Base-by-base conservation (phyloP, 1,284 basidiomycete species). In the Sphaerobolus stellatus region DNA sequence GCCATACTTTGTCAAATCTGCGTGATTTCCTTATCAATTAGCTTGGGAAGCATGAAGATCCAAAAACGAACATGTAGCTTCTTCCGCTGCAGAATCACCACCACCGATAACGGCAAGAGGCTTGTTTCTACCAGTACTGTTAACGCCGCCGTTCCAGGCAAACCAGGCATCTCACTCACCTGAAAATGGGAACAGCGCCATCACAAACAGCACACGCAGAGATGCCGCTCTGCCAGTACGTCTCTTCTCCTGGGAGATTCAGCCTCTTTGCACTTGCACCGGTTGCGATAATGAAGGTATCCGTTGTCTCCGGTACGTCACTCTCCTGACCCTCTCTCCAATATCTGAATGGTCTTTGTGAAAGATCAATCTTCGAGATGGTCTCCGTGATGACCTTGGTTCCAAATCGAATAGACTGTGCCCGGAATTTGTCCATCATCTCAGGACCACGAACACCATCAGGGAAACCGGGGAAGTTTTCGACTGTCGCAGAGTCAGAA, bases 361-460 rank as follows among this genome's bases (percentile, higher is more conserved):
- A 94, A 45, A 99, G 83, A 73, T 99, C 96, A 60, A 99, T 86
- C 71, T 92, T 93, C 50, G 92, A 89, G 48, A 99, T 88, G 11
- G 97, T 99, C 78, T 98, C 97, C 31, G 96, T 99, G 74, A 96
- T 91, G 70, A 99, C 92, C 55, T 79, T 79, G 27, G 97, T 99
- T 51, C 97, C 97, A 70, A 98, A 98, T 49, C 94, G 87, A 62
- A 89, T 79, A 43, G 88, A 92, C 67, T 95, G 92, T 59, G 89
- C 89, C 59, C 92, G 88, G 82, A 99, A 98, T 71, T 97, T 96
- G 74, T 98, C 95, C 97, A 99, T 99, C 71, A 99, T 86, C 70
- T 98, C 94, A 28, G 94, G 89, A 41, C 96, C 96, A 56, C 94
- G 83, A 52, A 99, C 94, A 40, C 96, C 96, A n/a, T 86, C 81